Evolutionary conservation across 2,329 filamentous ascomycete genomes (phyloP).

Genomic region (Curvularia spicifera): DNA sequence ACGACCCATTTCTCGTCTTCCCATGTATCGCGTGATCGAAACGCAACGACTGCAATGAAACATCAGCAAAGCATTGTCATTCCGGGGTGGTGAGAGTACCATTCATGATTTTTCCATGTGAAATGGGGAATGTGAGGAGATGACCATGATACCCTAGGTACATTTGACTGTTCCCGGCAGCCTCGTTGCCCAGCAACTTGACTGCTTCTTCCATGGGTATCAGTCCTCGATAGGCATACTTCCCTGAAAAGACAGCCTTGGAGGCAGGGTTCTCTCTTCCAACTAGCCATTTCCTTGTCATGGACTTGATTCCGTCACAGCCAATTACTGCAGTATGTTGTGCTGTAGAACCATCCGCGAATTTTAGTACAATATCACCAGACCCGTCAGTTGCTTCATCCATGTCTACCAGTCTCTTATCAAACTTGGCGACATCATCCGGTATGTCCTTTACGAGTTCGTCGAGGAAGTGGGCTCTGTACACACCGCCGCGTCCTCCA

Average conservation of each 20-base stretch:
- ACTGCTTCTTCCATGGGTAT: slow-evolving; percentile 65
- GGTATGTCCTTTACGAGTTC: slow-evolving; percentile 59
- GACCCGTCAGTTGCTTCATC: slow-evolving; percentile 39
- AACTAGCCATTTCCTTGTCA: slow-evolving; percentile 61
- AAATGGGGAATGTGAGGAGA: slow-evolving; percentile 67
- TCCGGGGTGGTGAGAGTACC: slow-evolving; percentile 30
- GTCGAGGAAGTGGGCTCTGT: slow-evolving; percentile 59
- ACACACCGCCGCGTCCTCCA: slow-evolving; percentile 48
- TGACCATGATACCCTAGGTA: slow-evolving; percentile 67
- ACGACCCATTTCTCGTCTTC: slow-evolving; percentile 45
- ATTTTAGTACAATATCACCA: slow-evolving; percentile 48
- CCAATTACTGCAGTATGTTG: slow-evolving; percentile 62
- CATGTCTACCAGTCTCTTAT: slow-evolving; percentile 49
- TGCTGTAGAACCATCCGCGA: slow-evolving; percentile 57
- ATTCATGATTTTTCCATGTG: slow-evolving; percentile 65
- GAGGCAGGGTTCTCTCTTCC: slow-evolving; percentile 54
- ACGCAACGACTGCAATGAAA: slow-evolving; percentile 42
- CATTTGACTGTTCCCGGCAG: slow-evolving; percentile 61
- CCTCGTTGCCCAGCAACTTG: slow-evolving; percentile 57
- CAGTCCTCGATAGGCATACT: slow-evolving; percentile 68
- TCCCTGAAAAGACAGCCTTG: slow-evolving; percentile 61
- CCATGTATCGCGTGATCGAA: slow-evolving; percentile 43
- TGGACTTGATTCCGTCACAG: slow-evolving; percentile 70
- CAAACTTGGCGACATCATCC: slow-evolving; percentile 51
- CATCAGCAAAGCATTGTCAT: slow-evolving; percentile 12